Evolutionary conservation across 306 rosid genomes (phyloP).

Genomic region (Citrullus colocynthis): DNA sequence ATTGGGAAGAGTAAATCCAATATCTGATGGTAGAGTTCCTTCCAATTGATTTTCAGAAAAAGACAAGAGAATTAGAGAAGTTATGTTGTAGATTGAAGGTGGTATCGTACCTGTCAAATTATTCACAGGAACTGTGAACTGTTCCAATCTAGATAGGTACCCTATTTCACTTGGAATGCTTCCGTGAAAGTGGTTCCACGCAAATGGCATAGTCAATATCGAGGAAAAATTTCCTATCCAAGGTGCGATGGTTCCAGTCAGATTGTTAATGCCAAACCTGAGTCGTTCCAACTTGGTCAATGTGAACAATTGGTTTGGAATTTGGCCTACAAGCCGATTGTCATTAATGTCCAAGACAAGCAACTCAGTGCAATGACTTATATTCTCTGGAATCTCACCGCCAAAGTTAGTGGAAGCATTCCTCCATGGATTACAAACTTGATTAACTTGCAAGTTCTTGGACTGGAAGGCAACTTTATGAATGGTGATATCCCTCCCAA

Average conservation of each 20-base stretch:
- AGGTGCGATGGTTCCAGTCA: constrained; percentile 26
- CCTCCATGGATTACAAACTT: constrained; percentile 17
- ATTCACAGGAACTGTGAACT: background rate
- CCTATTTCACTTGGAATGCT: background rate
- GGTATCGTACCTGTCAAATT: background rate
- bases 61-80: background rate
- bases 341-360: background rate
- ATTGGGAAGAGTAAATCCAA: constrained; percentile 34
- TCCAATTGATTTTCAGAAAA: constrained; percentile 20
- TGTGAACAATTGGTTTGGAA: constrained; percentile 10
- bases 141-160: background rate
- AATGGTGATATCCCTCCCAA: constrained; percentile 9
- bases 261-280: constrained; percentile 6
- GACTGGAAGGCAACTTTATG: background rate
- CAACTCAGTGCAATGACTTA: constrained; percentile 6
- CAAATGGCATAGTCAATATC: constrained; percentile 3
- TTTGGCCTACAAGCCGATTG: constrained; percentile 11
- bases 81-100: background rate
- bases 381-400: background rate
- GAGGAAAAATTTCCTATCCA: constrained; percentile 46
- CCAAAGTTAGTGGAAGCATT: constrained; percentile 9
- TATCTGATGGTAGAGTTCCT: constrained; percentile 29
- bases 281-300: constrained; percentile 6
- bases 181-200: background rate
- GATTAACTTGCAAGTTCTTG: constrained; percentile 5